These are phyloP conservation scores for Ambrosiella xylebori DNA, from an alignment of 2,329 filamentous ascomycete species.

Conservation along the genomic window DNA sequence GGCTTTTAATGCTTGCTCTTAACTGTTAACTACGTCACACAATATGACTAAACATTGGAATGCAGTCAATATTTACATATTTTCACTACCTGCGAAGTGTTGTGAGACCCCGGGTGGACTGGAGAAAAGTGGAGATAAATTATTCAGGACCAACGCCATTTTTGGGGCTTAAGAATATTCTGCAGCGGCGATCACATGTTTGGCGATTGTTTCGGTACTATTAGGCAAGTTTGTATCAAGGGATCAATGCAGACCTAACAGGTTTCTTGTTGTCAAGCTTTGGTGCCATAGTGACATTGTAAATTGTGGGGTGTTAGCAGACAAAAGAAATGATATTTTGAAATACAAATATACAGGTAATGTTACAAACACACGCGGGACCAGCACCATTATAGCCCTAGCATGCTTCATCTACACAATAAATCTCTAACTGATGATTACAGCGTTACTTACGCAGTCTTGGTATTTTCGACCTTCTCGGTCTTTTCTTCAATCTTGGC, in stretches of 20 bases:
- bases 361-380: constrained; percentile 3
- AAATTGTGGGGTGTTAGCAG: neutral
- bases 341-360: constrained; percentile 9
- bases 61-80: neutral
- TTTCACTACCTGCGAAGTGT: neutral
- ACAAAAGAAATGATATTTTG: neutral
- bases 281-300: no score
- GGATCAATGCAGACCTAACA: no score
- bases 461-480: neutral
- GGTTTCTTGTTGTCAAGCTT: no score
- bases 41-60: neutral
- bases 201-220: no score
- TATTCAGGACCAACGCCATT: neutral
- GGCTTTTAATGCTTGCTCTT: no score
- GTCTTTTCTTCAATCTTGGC: neutral
- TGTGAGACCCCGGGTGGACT: neutral
- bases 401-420: neutral
- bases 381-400: neutral
- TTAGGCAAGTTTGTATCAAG: no score
- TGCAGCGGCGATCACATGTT: no score
- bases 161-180: neutral
- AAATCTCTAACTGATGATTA: constrained; percentile 3
- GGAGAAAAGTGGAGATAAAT: neutral
- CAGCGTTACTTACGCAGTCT: constrained; percentile 1
- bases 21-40: neutral